Conservation (phyloP, 1,139 yeast genomes). For the Chernovozyma sophiae-reginae region DNA sequence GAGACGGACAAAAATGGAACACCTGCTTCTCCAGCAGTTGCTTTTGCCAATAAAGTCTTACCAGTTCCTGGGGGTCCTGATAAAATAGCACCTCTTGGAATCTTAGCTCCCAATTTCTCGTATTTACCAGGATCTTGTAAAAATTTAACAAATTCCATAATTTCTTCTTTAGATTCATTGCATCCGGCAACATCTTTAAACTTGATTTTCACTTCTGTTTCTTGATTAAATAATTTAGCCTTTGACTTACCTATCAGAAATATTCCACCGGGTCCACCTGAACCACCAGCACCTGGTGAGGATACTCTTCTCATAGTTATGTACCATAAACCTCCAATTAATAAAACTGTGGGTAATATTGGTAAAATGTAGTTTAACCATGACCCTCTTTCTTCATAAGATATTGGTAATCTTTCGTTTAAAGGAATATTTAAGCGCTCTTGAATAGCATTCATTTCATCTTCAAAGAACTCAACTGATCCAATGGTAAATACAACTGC, state of each 20-base stretch:
- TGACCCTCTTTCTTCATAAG: slow-evolving; percentile 58
- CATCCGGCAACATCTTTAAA: slow-evolving; percentile 83
- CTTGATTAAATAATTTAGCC: slow-evolving; percentile 68
- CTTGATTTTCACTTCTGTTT: slow-evolving; percentile 64
- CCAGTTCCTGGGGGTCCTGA: slow-evolving; percentile 91
- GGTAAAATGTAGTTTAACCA: slow-evolving; percentile 55
- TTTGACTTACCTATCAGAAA: slow-evolving; percentile 65
- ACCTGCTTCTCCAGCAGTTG: slow-evolving; percentile 84
- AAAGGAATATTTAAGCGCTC: slow-evolving; percentile 57
- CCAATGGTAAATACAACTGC: slow-evolving; percentile 67
- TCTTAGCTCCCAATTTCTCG: slow-evolving; percentile 75
- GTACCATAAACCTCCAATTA: slow-evolving; percentile 71
- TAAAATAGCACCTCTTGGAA: slow-evolving; percentile 78
- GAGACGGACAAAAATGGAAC: slow-evolving; percentile 81
- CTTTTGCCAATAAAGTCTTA: slow-evolving; percentile 75
- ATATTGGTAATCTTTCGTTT: slow-evolving; percentile 60
- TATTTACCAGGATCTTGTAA: slow-evolving; percentile 70
- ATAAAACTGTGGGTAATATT: slow-evolving; percentile 62
- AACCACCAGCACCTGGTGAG: slow-evolving; percentile 42
- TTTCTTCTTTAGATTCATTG: slow-evolving; percentile 79
- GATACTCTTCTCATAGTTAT: slow-evolving; percentile 57
- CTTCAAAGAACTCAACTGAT: slow-evolving; percentile 69
- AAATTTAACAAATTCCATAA: slow-evolving; percentile 80
- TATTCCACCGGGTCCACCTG: slow-evolving; percentile 55
- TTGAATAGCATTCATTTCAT: slow-evolving; percentile 58